phyloP scores from a whole-genome alignment of 1,139 yeast genomes.

The Candida glucosophila region DNA sequence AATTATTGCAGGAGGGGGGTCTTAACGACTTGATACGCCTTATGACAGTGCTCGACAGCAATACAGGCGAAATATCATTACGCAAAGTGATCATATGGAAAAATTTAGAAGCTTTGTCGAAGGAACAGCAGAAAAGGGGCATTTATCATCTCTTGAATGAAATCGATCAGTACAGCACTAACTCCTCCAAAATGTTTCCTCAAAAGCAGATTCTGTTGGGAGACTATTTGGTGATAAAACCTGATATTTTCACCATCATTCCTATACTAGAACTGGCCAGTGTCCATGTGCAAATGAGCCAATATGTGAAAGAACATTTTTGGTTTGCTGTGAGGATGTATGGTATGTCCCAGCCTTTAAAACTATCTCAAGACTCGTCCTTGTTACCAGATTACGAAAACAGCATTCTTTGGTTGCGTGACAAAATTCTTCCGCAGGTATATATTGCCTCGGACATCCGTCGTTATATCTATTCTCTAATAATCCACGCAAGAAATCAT shows the following conservation, averaged over 20 bases:
- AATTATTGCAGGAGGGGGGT: conserved; percentile 4
- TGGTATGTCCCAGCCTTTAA: not conserved
- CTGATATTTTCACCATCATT: conserved; percentile 17
- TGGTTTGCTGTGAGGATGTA: conserved; percentile 21
- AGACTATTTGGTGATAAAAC: conserved; percentile 9
- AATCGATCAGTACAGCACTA: conserved; percentile 23
- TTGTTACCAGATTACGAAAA: conserved; percentile 3
- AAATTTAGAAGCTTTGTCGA: conserved; percentile 13
- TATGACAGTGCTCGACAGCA: conserved; percentile 2
- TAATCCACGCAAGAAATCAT: conserved; percentile 32
- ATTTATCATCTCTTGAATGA: conserved; percentile 17
- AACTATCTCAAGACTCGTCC: not conserved
- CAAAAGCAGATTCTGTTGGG: not conserved
- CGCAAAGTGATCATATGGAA: conserved; percentile 17
- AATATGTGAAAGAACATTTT: conserved; percentile 28
- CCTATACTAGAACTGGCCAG: conserved; percentile 13
- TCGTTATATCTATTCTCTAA: conserved; percentile 29
- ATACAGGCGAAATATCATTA: conserved; percentile 6
- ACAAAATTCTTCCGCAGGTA: conserved; percentile 10
- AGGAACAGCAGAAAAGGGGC: conserved; percentile 15
- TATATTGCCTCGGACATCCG: conserved; percentile 29
- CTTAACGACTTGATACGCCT: conserved; percentile 4
- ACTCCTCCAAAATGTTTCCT: too few species aligned
- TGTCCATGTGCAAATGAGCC: conserved; percentile 14
- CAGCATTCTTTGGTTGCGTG: conserved; percentile 6